phyloP scores from a whole-genome alignment of 768 basidiomycete species.

The Melanogaster broomeanus region DNA sequence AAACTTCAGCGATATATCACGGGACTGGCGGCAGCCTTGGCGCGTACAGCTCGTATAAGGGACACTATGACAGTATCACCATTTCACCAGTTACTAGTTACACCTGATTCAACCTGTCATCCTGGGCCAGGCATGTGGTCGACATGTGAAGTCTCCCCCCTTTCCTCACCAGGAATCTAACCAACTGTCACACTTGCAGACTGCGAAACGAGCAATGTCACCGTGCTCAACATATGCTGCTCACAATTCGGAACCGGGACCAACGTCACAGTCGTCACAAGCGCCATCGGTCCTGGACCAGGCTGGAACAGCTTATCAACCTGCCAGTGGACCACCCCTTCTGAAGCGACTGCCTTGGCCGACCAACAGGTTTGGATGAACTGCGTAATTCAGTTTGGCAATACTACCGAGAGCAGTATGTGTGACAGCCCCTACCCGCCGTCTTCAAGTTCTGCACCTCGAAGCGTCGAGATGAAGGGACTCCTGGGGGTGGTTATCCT shows the following conservation, averaged over 20 bases:
- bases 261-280: not conserved
- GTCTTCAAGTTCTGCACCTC: too few relatives aligned
- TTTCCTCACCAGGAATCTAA: too few relatives aligned
- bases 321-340: not conserved
- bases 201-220: not conserved
- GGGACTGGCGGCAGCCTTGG: too few relatives aligned
- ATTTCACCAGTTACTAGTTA: too few relatives aligned
- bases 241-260: not conserved
- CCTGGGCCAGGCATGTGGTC: too few relatives aligned
- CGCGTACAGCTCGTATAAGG: too few relatives aligned
- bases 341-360: not conserved
- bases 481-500: not conserved
- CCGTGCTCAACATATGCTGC: not conserved
- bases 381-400: not conserved
- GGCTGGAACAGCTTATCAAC: not conserved
- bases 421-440: not conserved
- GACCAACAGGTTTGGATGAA: not conserved
- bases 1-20: too few relatives aligned
- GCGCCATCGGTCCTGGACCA: not conserved
- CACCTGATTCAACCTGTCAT: too few relatives aligned
- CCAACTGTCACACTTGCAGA: not conserved
- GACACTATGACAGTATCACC: too few relatives aligned
- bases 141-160: too few relatives aligned
- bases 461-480: not conserved
- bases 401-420: not conserved